Evolutionary conservation across 2,329 filamentous ascomycete genomes (phyloP).

Genomic region (Curvularia eragrostidis): DNA sequence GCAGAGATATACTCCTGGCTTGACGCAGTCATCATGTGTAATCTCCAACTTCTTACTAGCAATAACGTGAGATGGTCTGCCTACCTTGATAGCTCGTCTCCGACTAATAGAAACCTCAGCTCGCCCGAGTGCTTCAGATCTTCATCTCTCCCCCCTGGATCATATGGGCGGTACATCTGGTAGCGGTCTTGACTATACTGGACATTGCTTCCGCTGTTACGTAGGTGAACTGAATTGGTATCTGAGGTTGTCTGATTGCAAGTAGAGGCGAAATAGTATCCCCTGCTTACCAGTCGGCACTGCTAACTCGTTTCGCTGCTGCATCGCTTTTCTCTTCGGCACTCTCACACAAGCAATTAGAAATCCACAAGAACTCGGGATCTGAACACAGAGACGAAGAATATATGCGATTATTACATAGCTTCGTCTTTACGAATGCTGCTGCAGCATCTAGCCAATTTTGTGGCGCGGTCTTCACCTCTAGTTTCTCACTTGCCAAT

Average conservation of each 20-base stretch:
- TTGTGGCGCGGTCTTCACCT: constrained; percentile 1
- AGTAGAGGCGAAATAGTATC: constrained; percentile 4
- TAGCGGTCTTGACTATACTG: constrained; percentile 8
- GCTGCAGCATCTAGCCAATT: constrained; percentile 2
- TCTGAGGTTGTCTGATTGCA: neutral
- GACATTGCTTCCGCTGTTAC: constrained; percentile 8
- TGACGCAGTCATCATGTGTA: constrained; percentile 13
- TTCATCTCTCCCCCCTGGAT: constrained; percentile 10
- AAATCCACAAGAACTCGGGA: constrained; percentile 7
- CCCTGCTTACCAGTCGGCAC: constrained; percentile 8
- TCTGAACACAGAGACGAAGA: neutral
- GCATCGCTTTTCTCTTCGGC: constrained; percentile 4
- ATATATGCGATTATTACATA: constrained; percentile 2
- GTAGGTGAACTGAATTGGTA: neutral
- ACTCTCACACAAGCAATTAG: constrained; percentile 8
- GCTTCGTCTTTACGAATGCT: constrained; percentile 1
- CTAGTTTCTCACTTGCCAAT: constrained; percentile 1
- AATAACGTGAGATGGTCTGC: constrained; percentile 8
- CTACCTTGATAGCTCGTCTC: neutral
- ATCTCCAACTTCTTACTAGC: constrained; percentile 13
- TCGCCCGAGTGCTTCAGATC: constrained; percentile 3
- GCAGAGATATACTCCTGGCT: constrained; percentile 12
- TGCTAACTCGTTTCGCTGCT: constrained; percentile 5
- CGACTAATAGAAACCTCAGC: constrained; percentile 8
- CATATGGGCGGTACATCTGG: constrained; percentile 10